A percentile compares a stretch with the other conserved stretches of the same genome.
Conservation (phyloP, 768 basidiomycete species). For the Rhodotorula paludigena region DNA sequence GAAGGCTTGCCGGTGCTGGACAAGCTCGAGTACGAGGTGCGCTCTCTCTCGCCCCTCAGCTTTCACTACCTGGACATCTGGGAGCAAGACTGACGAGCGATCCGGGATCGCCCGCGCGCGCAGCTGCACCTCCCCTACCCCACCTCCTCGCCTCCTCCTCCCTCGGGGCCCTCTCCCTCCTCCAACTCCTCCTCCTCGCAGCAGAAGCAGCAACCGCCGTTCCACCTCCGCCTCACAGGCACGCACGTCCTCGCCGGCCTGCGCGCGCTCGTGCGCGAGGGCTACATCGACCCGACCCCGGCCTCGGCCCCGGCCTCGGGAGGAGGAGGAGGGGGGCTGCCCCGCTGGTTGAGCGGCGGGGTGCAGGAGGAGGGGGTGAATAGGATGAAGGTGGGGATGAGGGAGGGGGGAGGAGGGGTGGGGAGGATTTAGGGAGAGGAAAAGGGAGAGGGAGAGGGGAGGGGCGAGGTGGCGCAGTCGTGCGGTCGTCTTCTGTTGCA, state of each 20-base stretch:
- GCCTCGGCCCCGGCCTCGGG: no score
- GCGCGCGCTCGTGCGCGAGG: not conserved
- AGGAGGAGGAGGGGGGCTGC: not conserved
- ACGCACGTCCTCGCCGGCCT: slow-evolving; percentile 14
- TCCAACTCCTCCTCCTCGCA: not conserved
- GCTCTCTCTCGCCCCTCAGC: no score
- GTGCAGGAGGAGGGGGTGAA: not conserved
- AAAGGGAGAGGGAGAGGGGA: no score
- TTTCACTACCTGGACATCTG: no score
- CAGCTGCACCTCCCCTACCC: slow-evolving; percentile 8
- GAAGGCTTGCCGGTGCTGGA: slow-evolving; percentile 3
- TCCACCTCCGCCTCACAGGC: slow-evolving; percentile 16
- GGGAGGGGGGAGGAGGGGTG: slow-evolving; percentile 1
- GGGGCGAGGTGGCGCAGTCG: no score
- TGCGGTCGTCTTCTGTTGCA: no score
- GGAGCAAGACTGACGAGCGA: not conserved
- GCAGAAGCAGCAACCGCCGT: not conserved
- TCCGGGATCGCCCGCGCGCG: not conserved
- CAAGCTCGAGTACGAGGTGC: slow-evolving; percentile 11
- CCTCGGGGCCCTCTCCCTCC: no score
- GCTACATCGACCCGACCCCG: not conserved
- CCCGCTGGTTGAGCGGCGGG: not conserved
- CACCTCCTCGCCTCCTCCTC: not conserved
- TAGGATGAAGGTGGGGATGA: not conserved
- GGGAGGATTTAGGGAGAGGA: not conserved